Evolutionary conservation across 331 rosid genomes (phyloP).

Genomic region (Rhamnella rubrinervis): DNA sequence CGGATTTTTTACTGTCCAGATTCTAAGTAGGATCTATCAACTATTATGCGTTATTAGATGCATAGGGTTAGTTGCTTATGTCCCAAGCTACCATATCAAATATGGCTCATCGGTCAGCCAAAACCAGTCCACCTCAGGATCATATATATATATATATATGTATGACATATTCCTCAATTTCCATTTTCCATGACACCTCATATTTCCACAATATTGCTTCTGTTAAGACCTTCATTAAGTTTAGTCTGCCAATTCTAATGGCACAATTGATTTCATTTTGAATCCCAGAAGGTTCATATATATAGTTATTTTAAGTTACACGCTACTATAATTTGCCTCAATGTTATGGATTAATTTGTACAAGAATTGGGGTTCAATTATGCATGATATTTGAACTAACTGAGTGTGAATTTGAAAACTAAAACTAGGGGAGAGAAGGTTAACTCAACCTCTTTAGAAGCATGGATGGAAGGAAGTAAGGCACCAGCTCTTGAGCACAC

Average conservation of each 20-base stretch:
- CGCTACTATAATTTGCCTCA: no score
- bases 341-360: background rate
- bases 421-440: conserved; percentile 49
- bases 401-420: background rate
- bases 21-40: background rate
- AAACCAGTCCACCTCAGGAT: no score
- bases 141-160: no score
- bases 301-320: no score
- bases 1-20: background rate
- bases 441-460: conserved; percentile 56
- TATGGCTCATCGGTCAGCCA: no score
- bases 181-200: no score
- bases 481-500: conserved; percentile 76
- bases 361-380: background rate
- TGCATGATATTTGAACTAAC: background rate
- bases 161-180: no score
- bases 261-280: no score
- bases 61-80: background rate
- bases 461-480: conserved; percentile 55
- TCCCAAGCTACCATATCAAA: background rate
- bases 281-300: no score
- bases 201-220: no score
- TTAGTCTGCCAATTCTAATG: no score
- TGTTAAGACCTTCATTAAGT: no score
- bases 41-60: background rate